Evolutionary conservation across 2,329 filamentous ascomycete genomes (phyloP).

Genomic region (Gnomoniopsis smithogilvyi): DNA sequence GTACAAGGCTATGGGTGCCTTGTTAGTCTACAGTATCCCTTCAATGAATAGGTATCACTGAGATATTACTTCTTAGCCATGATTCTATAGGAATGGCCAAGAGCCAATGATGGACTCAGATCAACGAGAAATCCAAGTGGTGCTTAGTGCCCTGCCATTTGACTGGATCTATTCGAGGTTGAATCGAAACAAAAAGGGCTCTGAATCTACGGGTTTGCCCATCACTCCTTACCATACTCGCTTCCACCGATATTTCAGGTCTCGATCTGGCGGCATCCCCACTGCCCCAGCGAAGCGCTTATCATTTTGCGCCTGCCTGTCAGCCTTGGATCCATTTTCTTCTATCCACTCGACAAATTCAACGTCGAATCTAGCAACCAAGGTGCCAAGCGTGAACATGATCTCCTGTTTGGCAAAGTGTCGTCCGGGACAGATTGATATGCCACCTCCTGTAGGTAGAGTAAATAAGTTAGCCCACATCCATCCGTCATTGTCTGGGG

Average conservation of each 20-base stretch:
- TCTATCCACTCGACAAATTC: conserved; percentile 22
- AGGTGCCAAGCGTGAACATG: conserved; percentile 28
- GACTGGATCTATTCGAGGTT: too few relatives aligned
- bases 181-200: too few relatives aligned
- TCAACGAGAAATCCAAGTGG: too few relatives aligned
- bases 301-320: conserved; percentile 16
- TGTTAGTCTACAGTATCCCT: too few relatives aligned
- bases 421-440: conserved; percentile 33
- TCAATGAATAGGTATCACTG: too few relatives aligned
- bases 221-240: conserved; percentile 9
- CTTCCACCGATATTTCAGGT: conserved; percentile 19
- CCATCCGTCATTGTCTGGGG: conserved; percentile 2
- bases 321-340: conserved; percentile 15
- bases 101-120: too few relatives aligned
- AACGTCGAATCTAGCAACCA: conserved; percentile 29
- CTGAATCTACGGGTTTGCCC: too few relatives aligned
- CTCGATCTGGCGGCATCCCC: conserved; percentile 21
- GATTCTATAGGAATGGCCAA: too few relatives aligned
- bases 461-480: not conserved
- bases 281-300: conserved; percentile 6
- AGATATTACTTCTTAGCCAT: too few relatives aligned
- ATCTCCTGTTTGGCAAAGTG: conserved; percentile 38
- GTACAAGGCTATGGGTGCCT: too few relatives aligned
- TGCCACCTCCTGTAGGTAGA: conserved; percentile 29
- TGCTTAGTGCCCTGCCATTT: too few relatives aligned